Base-by-base conservation (phyloP, 768 basidiomycete species). In the Tricholomella constricta region DNA sequence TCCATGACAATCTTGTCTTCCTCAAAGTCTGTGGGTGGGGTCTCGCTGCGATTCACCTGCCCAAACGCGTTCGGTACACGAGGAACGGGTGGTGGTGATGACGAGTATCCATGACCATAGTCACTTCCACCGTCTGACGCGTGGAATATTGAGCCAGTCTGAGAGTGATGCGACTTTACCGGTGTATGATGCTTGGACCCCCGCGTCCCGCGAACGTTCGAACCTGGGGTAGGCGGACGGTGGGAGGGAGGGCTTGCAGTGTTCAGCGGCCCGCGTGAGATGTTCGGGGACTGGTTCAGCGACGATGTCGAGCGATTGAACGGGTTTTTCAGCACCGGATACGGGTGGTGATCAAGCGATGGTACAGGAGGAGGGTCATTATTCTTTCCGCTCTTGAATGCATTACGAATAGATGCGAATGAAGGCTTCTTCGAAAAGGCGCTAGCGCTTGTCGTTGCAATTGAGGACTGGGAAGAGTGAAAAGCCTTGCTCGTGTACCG, bases 361-460 rank as follows among this genome's bases (percentile, higher is more conserved):
- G 90, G 91, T 48, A 93, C 74, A n/a, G 90, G 89, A 20, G 91
- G 91, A 6, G 85, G 73, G n/a, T 86, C 83, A 45, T 67, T 74
- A 48, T 69, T 76, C 62, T 80, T 89, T 50, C 78, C 77, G 40
- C 80, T 82, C 69, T 89, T 93, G 78, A 94, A 92, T 3, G 91
- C 90, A 65, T 91, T 91, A 35, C 89, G 84, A 54, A 94, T 83
- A 14, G 89, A 92, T 2, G 91, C 91, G 54, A 94, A 92, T 0
- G 91, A 93, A 2, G 88, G 69, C 62, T 94, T 94, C 73, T 90
- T 91, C 37, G 82, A 74, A 63, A 91, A 88, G 1, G 83, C 75
- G n/a, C 41, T 49, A n/a, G 82, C 69, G 35, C 70, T 69, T 1
- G 82, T 75, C 0, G 79, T 79, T 25, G 82, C 79, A 36, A 90